These are phyloP conservation scores for Talaromyces liani DNA, from an alignment of 495 filamentous ascomycete species.

Conservation along the genomic window DNA sequence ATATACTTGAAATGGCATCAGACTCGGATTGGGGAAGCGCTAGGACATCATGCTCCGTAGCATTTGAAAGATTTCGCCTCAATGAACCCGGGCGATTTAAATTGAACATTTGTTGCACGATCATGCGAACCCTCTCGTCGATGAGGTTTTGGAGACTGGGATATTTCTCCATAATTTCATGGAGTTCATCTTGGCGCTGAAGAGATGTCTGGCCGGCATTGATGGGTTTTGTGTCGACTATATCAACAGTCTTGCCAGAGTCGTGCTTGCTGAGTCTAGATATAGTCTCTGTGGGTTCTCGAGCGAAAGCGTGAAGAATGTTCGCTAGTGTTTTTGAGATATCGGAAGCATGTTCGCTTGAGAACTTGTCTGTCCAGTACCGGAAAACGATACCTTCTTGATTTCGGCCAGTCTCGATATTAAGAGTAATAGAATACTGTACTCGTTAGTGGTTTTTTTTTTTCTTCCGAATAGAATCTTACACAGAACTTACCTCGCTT, in stretches of 20 bases:
- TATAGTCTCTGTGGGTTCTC: conserved; percentile 11
- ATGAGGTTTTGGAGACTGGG: conserved; percentile 28
- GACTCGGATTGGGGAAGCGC: neutral
- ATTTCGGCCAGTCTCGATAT: conserved; percentile 35
- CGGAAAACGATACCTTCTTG: conserved; percentile 39
- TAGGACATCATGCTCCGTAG: conserved; percentile 1
- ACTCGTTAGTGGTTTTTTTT: neutral
- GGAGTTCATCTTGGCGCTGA: conserved; percentile 12
- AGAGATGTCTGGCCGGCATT: conserved; percentile 6
- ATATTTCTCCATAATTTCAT: conserved; percentile 15
- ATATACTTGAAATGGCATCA: conserved; percentile 5
- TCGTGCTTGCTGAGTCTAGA: conserved; percentile 2
- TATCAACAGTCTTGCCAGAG: neutral
- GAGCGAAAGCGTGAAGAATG: conserved; percentile 12
- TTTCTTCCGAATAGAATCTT: neutral
- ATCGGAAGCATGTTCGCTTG: conserved; percentile 28
- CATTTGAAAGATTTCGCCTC: neutral
- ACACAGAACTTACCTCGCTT: conserved; percentile 31
- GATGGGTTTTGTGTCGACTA: neutral
- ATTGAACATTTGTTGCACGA: conserved; percentile 29
- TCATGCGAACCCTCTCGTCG: conserved; percentile 33
- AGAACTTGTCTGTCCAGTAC: conserved; percentile 41
- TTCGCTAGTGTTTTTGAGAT: conserved; percentile 13
- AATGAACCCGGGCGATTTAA: neutral
- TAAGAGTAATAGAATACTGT: conserved; percentile 41